Conservation (phyloP, 202 grass and related monocot genomes). For the Elaeis oleifera region DNA sequence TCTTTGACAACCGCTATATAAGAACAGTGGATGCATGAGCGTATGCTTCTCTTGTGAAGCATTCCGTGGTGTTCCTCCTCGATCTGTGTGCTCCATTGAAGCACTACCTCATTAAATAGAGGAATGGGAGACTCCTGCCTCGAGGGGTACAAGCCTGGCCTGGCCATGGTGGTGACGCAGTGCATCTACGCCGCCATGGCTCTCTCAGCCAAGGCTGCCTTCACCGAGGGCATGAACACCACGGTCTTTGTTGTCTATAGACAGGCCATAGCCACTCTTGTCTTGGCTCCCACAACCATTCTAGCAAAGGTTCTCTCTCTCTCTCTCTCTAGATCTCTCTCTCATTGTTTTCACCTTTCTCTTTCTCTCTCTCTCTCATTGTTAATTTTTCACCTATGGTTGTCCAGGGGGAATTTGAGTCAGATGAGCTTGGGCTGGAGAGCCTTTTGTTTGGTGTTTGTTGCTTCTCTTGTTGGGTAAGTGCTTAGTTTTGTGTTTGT, state of each 20-base stretch:
- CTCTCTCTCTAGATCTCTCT: not conserved
- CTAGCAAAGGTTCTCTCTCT: constrained; percentile 34
- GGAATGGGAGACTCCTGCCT: constrained; percentile 9
- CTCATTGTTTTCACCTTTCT: not conserved
- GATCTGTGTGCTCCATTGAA: not conserved
- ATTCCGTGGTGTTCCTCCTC: no score
- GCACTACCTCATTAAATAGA: not conserved
- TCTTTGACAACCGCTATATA: no score
- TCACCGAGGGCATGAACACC: constrained; percentile 54
- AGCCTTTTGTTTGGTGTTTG: constrained; percentile 57
- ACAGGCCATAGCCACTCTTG: constrained; percentile 39
- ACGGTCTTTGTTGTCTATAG: constrained; percentile 70
- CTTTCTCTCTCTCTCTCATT: not conserved
- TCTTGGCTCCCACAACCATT: constrained; percentile 33
- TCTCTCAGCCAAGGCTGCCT: constrained; percentile 44
- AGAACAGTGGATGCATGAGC: no score
- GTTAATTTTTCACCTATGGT: not conserved
- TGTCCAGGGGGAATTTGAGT: constrained; percentile 33
- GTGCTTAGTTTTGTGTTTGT: not conserved
- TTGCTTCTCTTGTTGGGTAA: constrained; percentile 59
- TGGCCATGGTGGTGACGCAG: constrained; percentile 68
- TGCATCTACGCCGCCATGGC: constrained; percentile 53
- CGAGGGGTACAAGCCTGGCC: constrained; percentile 49
- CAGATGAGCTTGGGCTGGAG: constrained; percentile 24
- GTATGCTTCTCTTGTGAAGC: no score